These are phyloP conservation scores for Myochromella boudieri DNA, from an alignment of 768 basidiomycete genomes.

Conservation along the genomic window DNA sequence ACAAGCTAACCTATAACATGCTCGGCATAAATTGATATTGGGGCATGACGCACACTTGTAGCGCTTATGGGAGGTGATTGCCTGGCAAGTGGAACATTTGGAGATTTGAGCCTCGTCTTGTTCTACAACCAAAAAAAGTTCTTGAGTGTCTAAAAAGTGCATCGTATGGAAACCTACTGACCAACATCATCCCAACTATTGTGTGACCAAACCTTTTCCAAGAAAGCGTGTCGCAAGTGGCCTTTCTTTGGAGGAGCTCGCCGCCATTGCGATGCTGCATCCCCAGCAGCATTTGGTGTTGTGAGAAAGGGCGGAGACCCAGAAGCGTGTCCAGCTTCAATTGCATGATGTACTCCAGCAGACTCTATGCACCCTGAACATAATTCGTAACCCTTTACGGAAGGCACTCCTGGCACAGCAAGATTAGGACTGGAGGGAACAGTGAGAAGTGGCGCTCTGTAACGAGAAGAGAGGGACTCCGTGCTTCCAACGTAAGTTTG, in stretches of 20 bases:
- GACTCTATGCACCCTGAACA: conserved; percentile 79
- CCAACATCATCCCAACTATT: conserved; percentile 88
- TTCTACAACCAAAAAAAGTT: conserved; percentile 26
- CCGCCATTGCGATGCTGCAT: conserved; percentile 58
- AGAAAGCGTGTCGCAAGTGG: conserved; percentile 78
- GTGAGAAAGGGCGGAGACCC: conserved; percentile 43
- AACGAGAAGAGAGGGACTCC: conserved; percentile 21
- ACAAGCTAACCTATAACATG: conserved; percentile 69
- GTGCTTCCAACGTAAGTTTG: conserved; percentile 33
- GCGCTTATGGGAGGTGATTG: conserved; percentile 56
- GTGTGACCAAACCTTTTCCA: conserved; percentile 84
- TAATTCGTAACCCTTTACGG: conserved; percentile 70
- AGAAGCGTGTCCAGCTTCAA: conserved; percentile 54
- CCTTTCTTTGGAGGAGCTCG: conserved; percentile 76
- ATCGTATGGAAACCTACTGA: conserved; percentile 35
- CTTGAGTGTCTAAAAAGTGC: not conserved
- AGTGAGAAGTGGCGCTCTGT: conserved; percentile 49
- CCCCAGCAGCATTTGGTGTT: conserved; percentile 53
- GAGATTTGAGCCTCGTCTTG: conserved; percentile 70
- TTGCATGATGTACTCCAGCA: conserved; percentile 76
- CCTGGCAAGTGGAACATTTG: conserved; percentile 81
- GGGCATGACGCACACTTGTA: conserved; percentile 86
- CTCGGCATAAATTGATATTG: conserved; percentile 78
- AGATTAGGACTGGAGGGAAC: conserved; percentile 31
- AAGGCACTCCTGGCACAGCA: conserved; percentile 19